These are phyloP conservation scores for Colletotrichum sp. DNA, from an alignment of 2,329 filamentous ascomycete species.

Conservation along the genomic window DNA sequence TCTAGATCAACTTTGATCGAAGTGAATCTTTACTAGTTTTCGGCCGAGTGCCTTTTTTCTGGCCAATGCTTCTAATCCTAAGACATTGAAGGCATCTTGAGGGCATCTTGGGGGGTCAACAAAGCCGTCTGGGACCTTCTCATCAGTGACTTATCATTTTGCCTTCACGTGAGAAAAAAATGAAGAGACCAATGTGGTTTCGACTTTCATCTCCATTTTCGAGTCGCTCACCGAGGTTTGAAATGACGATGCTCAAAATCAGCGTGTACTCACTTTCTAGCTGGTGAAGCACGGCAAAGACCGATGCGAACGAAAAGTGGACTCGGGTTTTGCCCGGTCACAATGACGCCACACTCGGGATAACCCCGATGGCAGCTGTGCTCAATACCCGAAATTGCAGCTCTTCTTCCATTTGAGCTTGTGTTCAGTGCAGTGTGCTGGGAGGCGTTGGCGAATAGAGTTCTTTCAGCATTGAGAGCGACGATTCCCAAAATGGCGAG, in stretches of 20 bases:
- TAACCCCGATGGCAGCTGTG: not conserved
- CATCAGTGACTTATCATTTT: no score
- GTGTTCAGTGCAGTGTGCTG: not conserved
- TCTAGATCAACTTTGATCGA: no score
- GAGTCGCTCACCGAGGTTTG: not conserved
- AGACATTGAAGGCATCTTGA: no score
- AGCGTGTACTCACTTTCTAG: not conserved
- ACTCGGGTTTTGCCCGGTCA: not conserved
- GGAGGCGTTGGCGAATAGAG: not conserved
- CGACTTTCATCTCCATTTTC: rapidly evolving
- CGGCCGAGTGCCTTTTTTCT: no score
- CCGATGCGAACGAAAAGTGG: not conserved
- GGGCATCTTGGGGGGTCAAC: no score
- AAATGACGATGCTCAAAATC: not conserved
- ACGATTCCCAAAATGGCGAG: not conserved
- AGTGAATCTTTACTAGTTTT: no score
- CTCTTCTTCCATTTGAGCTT: not conserved
- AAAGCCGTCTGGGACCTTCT: no score
- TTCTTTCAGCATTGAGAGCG: not conserved
- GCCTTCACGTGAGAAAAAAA: no score
- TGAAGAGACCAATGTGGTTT: not conserved
- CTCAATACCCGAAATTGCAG: not conserved
- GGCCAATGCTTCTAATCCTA: no score
- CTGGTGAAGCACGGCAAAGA: not conserved
- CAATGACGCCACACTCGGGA: not conserved